A percentile compares a stretch with the other conserved stretches of the same genome.
These are phyloP conservation scores for Microcyclospora pomicola DNA, from an alignment of 2,329 filamentous ascomycete genomes.

Conservation along the genomic window DNA sequence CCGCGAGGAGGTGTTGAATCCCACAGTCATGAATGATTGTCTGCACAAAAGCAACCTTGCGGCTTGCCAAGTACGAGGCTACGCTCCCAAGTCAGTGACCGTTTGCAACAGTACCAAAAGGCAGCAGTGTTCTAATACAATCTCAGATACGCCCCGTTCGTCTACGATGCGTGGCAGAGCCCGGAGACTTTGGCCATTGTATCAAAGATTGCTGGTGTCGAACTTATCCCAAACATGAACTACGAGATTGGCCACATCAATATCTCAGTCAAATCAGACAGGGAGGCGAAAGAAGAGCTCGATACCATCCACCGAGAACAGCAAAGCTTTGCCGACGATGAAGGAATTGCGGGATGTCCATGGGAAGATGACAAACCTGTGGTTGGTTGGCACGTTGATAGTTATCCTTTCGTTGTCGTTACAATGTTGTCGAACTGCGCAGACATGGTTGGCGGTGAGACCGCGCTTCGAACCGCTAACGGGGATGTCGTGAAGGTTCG, in stretches of 20 bases:
- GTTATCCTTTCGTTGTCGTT: conserved; percentile 57
- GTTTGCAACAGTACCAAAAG: not conserved
- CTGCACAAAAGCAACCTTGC: conserved; percentile 46
- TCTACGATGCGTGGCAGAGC: conserved; percentile 47
- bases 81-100: conserved; percentile 39
- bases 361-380: conserved; percentile 40
- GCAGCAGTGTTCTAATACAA: not conserved
- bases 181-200: conserved; percentile 41
- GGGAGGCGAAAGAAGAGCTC: conserved; percentile 3
- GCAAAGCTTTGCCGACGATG: conserved; percentile 25
- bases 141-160: conserved; percentile 47
- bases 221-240: conserved; percentile 42
- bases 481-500: conserved; percentile 45
- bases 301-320: conserved; percentile 20
- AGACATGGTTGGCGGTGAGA: conserved; percentile 51
- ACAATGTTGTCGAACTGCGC: conserved; percentile 50
- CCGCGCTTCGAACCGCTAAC: conserved; percentile 41
- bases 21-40: conserved; percentile 43
- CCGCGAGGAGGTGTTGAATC: conserved; percentile 46
- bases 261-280: conserved; percentile 37
- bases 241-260: conserved; percentile 48
- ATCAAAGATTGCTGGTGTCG: conserved; percentile 44
- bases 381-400: conserved; percentile 51
- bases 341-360: conserved; percentile 29
- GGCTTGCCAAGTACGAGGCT: conserved; percentile 42